Base-by-base conservation (phyloP, 345 rosid species). In the Euphorbia lathyris region DNA sequence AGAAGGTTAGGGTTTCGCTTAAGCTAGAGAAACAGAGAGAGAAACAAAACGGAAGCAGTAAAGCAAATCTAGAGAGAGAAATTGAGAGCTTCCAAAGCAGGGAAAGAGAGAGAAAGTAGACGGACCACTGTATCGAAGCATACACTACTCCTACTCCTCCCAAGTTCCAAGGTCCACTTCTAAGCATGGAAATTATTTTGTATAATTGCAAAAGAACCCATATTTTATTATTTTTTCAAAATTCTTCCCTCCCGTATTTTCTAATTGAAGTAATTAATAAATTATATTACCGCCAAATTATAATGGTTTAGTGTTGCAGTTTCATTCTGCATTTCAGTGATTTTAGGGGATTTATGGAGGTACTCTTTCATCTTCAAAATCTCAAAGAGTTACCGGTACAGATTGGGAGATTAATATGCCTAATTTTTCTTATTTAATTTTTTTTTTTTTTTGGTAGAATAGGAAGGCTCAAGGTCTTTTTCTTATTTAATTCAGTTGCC, bases 1-100 rank as follows among this genome's bases (percentile, higher is more conserved):
- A 56, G 29, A 27, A 72, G 56, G 12, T 27, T 58, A 32, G 66
- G 72, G 20, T 51, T 68, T 53, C 52, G 2, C 27, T 43, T 48
- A 29, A 13, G 48, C 51, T 27, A 34, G 42, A 27, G 52, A 34
- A n/a, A 62, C 20, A 16, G 5, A 26, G 43, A 29, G 45, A 19
- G 12, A 9, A 9, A 25, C 10, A 1, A 16, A 11, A 42, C 25
- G 9, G n/a, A 59, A 23, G 20, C 40, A 26, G 12, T 13, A 30
- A 30, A 16, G 9, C 8, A 32, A 29, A 16, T 12, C 2, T 3
- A 7, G 32, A 57, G 43, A 59, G 63, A 32, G 63, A 34, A 36
- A 60, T 10, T 26, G n/a, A 22, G 3, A 58, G n/a, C 30, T 55
- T 52, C 26, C 19, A n/a, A 40, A 2, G 45, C 9, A 40, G 11